Evolutionary conservation across 495 filamentous ascomycete species (phyloP).

Genomic region (Podospora anserina): DNA sequence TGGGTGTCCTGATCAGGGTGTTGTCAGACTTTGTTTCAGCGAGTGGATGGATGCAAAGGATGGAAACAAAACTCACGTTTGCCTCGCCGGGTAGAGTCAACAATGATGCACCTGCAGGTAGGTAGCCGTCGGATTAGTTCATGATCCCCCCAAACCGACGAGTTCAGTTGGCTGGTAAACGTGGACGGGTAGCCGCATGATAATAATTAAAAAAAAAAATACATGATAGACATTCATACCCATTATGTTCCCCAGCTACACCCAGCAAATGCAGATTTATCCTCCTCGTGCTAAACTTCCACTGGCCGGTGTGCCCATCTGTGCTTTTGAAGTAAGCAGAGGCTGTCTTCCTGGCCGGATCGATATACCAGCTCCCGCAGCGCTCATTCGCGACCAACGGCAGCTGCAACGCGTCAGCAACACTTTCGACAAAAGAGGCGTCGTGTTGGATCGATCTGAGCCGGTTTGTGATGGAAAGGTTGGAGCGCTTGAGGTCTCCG

Average conservation of each 20-base stretch:
- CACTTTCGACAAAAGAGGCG: conserved; percentile 60
- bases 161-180: background rate
- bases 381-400: conserved; percentile 91
- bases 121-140: background rate
- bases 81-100: conserved; percentile 90
- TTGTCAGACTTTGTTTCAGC: background rate
- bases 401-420: conserved; percentile 51
- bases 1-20: conserved; percentile 29
- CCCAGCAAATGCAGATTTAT: conserved; percentile 78
- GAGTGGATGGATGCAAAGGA: background rate
- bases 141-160: background rate
- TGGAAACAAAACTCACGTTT: conserved; percentile 58
- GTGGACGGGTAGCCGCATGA: background rate
- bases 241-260: conserved; percentile 57
- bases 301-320: conserved; percentile 86
- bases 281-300: conserved; percentile 80
- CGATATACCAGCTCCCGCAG: conserved; percentile 94
- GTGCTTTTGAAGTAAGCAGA: conserved; percentile 97
- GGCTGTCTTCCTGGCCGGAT: conserved; percentile 58
- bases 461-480: conserved; percentile 76
- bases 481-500: conserved; percentile 62
- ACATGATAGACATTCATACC: conserved; percentile 44
- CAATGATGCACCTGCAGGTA: conserved; percentile 70
- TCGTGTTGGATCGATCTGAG: conserved; percentile 69
- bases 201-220: background rate